Percentiles rank a stretch among this genome's conserved stretches.
These are phyloP conservation scores for Decorospora gaudefroyi DNA, from an alignment of 2,329 filamentous ascomycete genomes.

Conservation along the genomic window DNA sequence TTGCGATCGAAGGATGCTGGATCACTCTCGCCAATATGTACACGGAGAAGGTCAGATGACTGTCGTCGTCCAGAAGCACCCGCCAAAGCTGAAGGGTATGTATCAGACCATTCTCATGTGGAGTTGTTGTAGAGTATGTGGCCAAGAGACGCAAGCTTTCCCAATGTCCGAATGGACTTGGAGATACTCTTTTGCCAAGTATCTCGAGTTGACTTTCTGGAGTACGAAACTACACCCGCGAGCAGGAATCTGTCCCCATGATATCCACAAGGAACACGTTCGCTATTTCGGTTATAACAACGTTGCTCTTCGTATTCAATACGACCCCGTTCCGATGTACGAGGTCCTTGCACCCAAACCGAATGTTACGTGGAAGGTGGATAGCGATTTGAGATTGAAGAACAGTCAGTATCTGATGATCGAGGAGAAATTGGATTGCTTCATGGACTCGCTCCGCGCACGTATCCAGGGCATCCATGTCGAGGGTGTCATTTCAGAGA, in stretches of 20 bases:
- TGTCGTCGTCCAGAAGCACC: constrained; percentile 79
- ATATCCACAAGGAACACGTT: constrained; percentile 89
- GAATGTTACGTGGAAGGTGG: constrained; percentile 95
- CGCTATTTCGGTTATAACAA: constrained; percentile 90
- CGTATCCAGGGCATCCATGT: constrained; percentile 87
- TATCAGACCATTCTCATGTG: constrained; percentile 90
- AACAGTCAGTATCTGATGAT: constrained; percentile 86
- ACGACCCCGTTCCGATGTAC: constrained; percentile 87
- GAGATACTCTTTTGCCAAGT: constrained; percentile 99
- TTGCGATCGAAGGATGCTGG: constrained; percentile 85
- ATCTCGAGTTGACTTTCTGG: constrained; percentile 97
- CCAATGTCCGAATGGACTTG: constrained; percentile 93
- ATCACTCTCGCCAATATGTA: constrained; percentile 96
- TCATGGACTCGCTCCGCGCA: constrained; percentile 83
- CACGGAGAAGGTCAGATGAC: constrained; percentile 94
- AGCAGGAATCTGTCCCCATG: constrained; percentile 80
- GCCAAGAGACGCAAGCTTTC: constrained; percentile 84
- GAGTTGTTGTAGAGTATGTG: constrained; percentile 92
- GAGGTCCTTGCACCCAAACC: constrained; percentile 92
- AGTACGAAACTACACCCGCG: constrained; percentile 77
- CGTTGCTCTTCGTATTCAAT: constrained; percentile 84
- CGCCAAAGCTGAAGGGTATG: constrained; percentile 66
- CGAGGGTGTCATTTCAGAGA: constrained; percentile 87
- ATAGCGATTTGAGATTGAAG: constrained; percentile 87
- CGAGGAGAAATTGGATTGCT: constrained; percentile 80